phyloP scores from a whole-genome alignment of 129 eudicot genomes.

The Tagetes erecta region DNA sequence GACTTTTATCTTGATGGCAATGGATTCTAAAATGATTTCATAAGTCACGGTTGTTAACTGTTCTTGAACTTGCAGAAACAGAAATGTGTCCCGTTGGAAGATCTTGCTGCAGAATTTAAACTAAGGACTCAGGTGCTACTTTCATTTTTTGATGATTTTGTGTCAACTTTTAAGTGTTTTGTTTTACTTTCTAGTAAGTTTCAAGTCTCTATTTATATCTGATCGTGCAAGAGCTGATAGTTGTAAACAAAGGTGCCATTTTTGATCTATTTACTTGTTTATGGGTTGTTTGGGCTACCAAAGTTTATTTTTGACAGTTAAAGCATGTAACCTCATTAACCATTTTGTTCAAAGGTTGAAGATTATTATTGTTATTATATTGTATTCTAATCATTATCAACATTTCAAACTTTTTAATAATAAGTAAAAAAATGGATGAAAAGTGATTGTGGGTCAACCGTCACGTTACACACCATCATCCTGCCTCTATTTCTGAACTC shows the following conservation, averaged over 20 bases:
- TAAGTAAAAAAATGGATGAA: not conserved
- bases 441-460: not conserved
- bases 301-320: not conserved
- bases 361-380: not conserved
- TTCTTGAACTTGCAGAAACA: conserved; percentile 67
- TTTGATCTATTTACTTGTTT: not conserved
- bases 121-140: conserved; percentile 81
- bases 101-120: conserved; percentile 97
- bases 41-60: not conserved
- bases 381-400: not conserved
- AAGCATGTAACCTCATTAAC: too few relatives aligned
- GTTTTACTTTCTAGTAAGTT: not conserved
- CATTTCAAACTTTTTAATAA: not conserved
- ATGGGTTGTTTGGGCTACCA: not conserved
- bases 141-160: not conserved
- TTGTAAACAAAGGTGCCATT: not conserved
- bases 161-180: not conserved
- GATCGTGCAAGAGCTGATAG: conserved; percentile 2
- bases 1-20: not conserved
- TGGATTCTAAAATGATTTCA: not conserved
- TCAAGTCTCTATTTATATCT: not conserved
- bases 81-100: conserved; percentile 93
- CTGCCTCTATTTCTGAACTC: conserved; percentile 2
- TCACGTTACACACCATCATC: not conserved
- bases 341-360: not conserved